Evolutionary conservation across 208 protist genomes (phyloP), one percentile per base, ranked within the genome.

Genomic region (Endotrypanum monterogeii): DNA sequence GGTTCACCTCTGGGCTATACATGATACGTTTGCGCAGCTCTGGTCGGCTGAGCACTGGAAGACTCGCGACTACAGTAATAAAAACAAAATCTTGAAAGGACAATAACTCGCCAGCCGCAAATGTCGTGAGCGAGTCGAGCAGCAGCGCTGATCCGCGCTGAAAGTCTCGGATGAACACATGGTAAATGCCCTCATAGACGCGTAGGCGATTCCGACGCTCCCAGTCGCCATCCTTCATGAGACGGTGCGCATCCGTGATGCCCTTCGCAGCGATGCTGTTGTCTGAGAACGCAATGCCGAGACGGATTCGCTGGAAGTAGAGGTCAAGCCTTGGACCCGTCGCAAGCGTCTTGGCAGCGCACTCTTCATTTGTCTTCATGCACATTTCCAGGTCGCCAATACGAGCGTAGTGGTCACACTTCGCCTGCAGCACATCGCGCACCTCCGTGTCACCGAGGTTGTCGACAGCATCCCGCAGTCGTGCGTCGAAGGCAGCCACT

Each of bases 141-240:
- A 99, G 94, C 61, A 99, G 81, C 65, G 87, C 80, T 18, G 98
- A 92, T 0, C 98, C 98, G 60, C 90, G 83, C 46, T 90, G 89
- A 80, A 99, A 99, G 76, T 99, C 89, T 39, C 98, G 92, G 46
- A 98, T 92, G 37, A 95, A 94, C 52, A 99, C 87, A 63, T 96
- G 76, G 86, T 99, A 99, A 51, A 98, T 79, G 20, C 95, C 99
- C 83, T 99, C 98, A 83, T 99, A 99, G 30, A 99, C 98, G 88
- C 99, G 99, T 32, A 99, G 94, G 41, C 98, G 90, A 87, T 99
- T 99, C 62, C 97, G 91, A 28, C 98, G 90, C 84, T 99, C 99
- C 99, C 99, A 99, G 82, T 99, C 98, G 58, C 98, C 97, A 35
- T 98, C 98, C 80, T 99, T 94, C 76, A 99, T 98, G 25, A 99